Base-by-base conservation (phyloP, 176 grass and related monocot genomes). In the Sorghum bicolor region DNA sequence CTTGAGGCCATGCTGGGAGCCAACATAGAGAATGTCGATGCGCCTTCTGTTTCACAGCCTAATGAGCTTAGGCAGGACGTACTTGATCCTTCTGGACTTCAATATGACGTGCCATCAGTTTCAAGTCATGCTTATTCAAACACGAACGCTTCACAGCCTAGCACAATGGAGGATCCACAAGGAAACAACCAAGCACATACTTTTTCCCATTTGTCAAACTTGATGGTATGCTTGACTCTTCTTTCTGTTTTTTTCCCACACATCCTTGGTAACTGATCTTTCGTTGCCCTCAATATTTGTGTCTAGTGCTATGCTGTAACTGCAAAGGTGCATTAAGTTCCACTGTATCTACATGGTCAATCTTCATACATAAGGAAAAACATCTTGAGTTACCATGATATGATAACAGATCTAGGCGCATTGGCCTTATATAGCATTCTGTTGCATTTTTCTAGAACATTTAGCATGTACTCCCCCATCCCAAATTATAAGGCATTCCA, bases 51-150 rank as follows among this genome's bases (percentile, higher is more conserved):
- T 77, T 90, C 89, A 73, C 86, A 96, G 62, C 60, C 93, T 82
- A 92, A 96, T 70, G 88, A 91, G 44, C 39, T 86, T 61, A 92
- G 88, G 75, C 86, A 83, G 60, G 89, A 94, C 2, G 52, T 87
- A 75, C 76, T 87, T 48, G 93, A 94, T 85, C 70, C 86, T 74
- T 77, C 91, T 33, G 84, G 78, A 74, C 87, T 96, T 81, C 91
- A 99, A 62, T 96, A 99, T 84, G 92, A 92, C 32, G 52, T 96
- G 64, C 88, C 97, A 75, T 94, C 96, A 61, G 93, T 76, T 58
- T 88, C 93, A 32, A 85, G 76, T 86, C 87, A 94, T 79, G 48
- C 85, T 25, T 89, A 91, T 73, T 79, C 89, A 22, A 94, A 89
- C 61, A 76, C 78, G 0, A 85, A 86, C 77, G 76, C 89, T 3